These are phyloP conservation scores for Saccharomycopsis fibuligera DNA, from an alignment of 805 yeast genomes.

Conservation along the genomic window DNA sequence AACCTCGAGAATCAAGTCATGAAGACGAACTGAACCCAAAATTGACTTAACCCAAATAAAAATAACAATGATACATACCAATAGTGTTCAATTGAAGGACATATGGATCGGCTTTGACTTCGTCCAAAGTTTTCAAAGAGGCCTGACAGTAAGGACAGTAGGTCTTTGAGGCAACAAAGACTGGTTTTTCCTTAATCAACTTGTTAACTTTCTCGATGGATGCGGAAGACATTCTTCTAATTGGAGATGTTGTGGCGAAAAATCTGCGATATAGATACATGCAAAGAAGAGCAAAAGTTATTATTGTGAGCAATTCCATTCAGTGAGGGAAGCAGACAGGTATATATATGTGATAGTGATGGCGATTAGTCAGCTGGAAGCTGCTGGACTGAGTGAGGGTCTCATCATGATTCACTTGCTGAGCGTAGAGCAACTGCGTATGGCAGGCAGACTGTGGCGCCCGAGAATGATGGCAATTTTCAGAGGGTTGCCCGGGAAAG, in stretches of 20 bases:
- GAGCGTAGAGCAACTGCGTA: too few species aligned
- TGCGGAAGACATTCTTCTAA: background rate
- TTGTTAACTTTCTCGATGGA: conserved; percentile 34
- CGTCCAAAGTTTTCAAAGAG: conserved; percentile 34
- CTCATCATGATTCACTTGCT: too few species aligned
- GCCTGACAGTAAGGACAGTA: conserved; percentile 64
- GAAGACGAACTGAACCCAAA: too few species aligned
- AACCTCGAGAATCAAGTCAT: too few species aligned
- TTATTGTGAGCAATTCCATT: background rate
- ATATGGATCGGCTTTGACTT: conserved; percentile 23
- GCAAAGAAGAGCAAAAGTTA: background rate
- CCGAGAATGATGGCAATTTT: too few species aligned
- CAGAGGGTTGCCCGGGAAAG: too few species aligned
- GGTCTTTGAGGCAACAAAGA: conserved; percentile 78
- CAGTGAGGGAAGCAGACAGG: too few species aligned
- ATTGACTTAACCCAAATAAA: too few species aligned
- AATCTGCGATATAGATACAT: background rate
- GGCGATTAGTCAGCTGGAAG: too few species aligned
- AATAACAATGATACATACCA: background rate
- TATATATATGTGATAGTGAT: too few species aligned
- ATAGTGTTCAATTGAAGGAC: conserved; percentile 40
- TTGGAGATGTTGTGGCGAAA: background rate
- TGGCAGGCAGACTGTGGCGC: too few species aligned
- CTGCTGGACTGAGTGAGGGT: too few species aligned
- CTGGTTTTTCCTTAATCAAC: conserved; percentile 56